Evolutionary conservation across 805 yeast species (phyloP).

Genomic region (Saccharomycopsis fermentans): DNA sequence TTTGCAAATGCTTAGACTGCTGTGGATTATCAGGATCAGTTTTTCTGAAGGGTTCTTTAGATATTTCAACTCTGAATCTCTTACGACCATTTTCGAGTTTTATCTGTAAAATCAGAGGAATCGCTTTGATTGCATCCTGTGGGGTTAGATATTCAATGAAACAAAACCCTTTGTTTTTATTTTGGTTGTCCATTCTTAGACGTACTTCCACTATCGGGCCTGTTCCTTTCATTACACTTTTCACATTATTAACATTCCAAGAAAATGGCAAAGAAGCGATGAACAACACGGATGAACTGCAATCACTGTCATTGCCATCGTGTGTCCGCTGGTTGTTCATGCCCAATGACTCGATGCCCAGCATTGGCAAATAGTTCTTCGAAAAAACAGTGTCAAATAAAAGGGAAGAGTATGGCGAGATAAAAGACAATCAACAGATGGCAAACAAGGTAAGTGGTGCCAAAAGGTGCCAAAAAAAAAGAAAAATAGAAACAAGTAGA

Average conservation of each 20-base stretch:
- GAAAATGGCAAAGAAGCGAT: slow-evolving; percentile 61
- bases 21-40: slow-evolving; percentile 21
- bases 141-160: slow-evolving; percentile 50
- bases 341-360: not conserved
- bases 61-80: slow-evolving; percentile 45
- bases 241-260: slow-evolving; percentile 57
- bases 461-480: too few relatives aligned
- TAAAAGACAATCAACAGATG: slow-evolving; percentile 27
- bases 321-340: not conserved
- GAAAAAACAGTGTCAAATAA: slow-evolving; percentile 15
- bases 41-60: slow-evolving; percentile 44
- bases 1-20: slow-evolving; percentile 32
- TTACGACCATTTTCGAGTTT: slow-evolving; percentile 25
- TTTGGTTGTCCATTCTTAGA: slow-evolving; percentile 46
- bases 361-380: slow-evolving; percentile 1
- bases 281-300: slow-evolving; percentile 36
- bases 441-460: not conserved
- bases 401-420: not conserved
- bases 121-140: slow-evolving; percentile 42
- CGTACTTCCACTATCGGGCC: slow-evolving; percentile 64
- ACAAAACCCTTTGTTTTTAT: slow-evolving; percentile 47
- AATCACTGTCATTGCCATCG: not conserved
- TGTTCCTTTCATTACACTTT: slow-evolving; percentile 60
- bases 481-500: too few relatives aligned
- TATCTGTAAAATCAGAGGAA: not conserved